Evolutionary conservation across 2,329 filamentous ascomycete species (phyloP).

Genomic region (Fusarium lateritium): DNA sequence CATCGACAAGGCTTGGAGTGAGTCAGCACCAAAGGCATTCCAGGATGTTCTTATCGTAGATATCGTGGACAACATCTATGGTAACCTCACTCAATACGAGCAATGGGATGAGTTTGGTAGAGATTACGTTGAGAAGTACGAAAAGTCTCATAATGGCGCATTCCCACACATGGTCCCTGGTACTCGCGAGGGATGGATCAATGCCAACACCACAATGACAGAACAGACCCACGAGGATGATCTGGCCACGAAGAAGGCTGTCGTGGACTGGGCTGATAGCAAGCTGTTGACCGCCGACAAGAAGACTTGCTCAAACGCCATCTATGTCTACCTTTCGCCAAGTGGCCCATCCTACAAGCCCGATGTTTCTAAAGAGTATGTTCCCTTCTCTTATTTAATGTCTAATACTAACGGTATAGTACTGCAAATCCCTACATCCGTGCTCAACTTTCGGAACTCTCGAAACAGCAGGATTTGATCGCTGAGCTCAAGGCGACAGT

Average conservation of each 20-base stretch:
- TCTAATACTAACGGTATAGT: conserved; percentile 3
- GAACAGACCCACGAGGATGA: conserved; percentile 1
- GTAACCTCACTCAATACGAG: conserved; percentile 13
- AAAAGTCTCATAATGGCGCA: not conserved
- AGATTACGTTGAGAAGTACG: conserved; percentile 14
- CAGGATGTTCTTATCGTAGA: not conserved
- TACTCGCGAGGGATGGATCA: conserved; percentile 9
- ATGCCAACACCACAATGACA: not conserved
- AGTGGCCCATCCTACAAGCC: conserved; percentile 17
- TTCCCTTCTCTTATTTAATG: accelerated
- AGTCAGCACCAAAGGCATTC: not conserved
- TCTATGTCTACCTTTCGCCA: conserved; percentile 14
- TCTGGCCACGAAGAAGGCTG: not conserved
- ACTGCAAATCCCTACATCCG: conserved; percentile 13
- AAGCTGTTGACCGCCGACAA: not conserved
- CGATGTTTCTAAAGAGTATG: conserved; percentile 28
- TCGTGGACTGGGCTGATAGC: conserved; percentile 1
- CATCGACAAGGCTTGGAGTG: conserved; percentile 1
- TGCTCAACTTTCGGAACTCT: accelerated
- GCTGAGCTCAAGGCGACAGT: conserved; percentile 5
- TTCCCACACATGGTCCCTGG: conserved; percentile 19
- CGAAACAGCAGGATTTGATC: not conserved
- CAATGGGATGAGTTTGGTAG: conserved; percentile 17
- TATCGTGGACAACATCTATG: not conserved
- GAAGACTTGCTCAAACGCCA: conserved; percentile 12